Evolutionary conservation across 129 eudicot species (phyloP).

Genomic region (Flaveria linearis): DNA sequence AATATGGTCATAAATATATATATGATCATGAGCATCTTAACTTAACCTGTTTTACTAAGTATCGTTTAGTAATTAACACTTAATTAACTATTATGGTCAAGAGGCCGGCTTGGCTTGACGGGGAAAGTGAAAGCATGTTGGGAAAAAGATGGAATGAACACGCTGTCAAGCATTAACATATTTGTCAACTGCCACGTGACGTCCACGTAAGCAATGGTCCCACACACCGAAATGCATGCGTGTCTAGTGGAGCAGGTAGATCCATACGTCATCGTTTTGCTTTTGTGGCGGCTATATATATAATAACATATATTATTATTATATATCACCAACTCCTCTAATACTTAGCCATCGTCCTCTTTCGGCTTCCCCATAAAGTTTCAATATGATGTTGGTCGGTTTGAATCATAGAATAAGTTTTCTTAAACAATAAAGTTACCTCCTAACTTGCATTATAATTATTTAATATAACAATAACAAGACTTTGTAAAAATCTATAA

Average conservation of each 20-base stretch:
- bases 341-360: slow-evolving; percentile 11
- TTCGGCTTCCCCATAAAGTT: background rate
- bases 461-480: too few species aligned
- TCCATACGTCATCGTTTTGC: slow-evolving; percentile 25
- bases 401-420: background rate
- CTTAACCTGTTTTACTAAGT: too few species aligned
- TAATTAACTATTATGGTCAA: too few species aligned
- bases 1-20: too few species aligned
- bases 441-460: too few species aligned
- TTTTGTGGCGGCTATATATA: slow-evolving; percentile 33
- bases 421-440: background rate
- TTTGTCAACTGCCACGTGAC: slow-evolving; percentile 37
- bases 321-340: slow-evolving; percentile 28
- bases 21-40: too few species aligned
- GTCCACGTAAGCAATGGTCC: slow-evolving; percentile 23
- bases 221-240: slow-evolving; percentile 31
- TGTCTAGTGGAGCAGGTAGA: slow-evolving; percentile 36
- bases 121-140: slow-evolving; percentile 21
- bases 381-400: slow-evolving; percentile 30
- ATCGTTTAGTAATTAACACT: too few species aligned
- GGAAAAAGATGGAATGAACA: slow-evolving; percentile 11
- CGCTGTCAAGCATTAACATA: slow-evolving; percentile 28
- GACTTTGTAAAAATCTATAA: too few species aligned
- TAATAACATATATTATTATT: too few species aligned
- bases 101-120: background rate